Base-by-base conservation (phyloP, 345 rosid species). In the Excoecaria cochinchinensis region DNA sequence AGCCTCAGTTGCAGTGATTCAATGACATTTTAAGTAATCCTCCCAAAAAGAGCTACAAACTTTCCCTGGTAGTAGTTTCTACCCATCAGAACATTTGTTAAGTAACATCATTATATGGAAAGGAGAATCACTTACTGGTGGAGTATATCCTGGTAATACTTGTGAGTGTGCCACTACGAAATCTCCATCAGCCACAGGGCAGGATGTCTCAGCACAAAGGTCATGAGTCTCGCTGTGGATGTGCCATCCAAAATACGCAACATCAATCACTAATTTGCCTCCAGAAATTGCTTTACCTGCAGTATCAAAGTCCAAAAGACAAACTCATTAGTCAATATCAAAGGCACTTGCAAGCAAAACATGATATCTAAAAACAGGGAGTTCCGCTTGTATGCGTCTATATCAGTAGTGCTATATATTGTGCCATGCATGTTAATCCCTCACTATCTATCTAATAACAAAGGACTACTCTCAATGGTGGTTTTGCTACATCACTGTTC, bases 131-230 rank as follows among this genome's bases (percentile, higher is more conserved):
- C 98, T 88, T 86, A 95, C 99, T 58, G 96, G 98, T 31, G 98
- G 99, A 48, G 99, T 95, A 68, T 44, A 90, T 75, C 90, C 93
- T 0, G 98, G 97, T 55, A 95, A 83, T 74, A 84, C 88, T 89
- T 95, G 94, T 1, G 98, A 84, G 72, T 95, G 99, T 39, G 91
- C 57, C n/a, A 92, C 90, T 77, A 89, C 77, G 75, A 95, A 95
- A 72, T 92, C 89, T n/a, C 99, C 97, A 53, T 57, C 80, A 17
- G 95, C 53, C 16, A 93, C 94, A 16, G 97, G 97, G 85, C 97
- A 90, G 44, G 81, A 85, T 6, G 99, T 95, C 89, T 93, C 95
- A 13, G 75, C 78, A 53, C 97, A 89, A 73, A 95, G 97, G 76
- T 91, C 85, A 83, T 91, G 93, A 22, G 88, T 85, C 89, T 95